These are phyloP conservation scores for Rhodamnia argentea DNA, from an alignment of 345 rosid genomes.

Conservation along the genomic window DNA sequence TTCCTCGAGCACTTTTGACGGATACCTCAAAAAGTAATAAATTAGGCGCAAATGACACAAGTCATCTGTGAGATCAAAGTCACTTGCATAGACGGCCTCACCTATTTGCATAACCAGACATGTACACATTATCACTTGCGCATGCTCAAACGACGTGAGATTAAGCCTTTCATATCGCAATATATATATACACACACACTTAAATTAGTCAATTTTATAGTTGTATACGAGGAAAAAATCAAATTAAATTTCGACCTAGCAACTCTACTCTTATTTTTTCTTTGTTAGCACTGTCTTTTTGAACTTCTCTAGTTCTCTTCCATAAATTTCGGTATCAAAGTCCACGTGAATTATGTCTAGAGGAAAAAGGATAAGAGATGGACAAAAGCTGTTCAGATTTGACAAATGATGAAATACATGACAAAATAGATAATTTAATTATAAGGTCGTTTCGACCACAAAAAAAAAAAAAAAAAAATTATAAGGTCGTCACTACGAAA, in stretches of 20 bases:
- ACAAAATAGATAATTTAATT: too few relatives aligned
- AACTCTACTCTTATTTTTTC: too few relatives aligned
- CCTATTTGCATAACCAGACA: neutral
- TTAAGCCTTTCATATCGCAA: neutral
- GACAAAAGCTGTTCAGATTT: too few relatives aligned
- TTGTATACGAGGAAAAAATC: neutral
- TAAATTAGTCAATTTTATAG: neutral
- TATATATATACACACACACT: neutral
- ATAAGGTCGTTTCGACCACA: too few relatives aligned
- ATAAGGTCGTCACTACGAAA: too few relatives aligned
- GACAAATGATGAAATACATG: too few relatives aligned
- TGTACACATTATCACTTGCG: neutral
- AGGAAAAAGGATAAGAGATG: too few relatives aligned
- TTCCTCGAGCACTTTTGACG: neutral
- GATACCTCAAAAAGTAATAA: neutral
- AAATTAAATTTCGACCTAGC: neutral
- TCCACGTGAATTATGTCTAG: too few relatives aligned
- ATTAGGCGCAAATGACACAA: neutral
- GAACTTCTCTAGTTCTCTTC: too few relatives aligned
- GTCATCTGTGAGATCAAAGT: neutral
- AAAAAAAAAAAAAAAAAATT: too few relatives aligned
- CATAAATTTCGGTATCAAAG: too few relatives aligned
- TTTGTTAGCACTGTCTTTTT: too few relatives aligned
- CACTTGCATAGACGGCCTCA: neutral
- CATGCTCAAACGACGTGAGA: neutral